Percentiles rank a stretch among this genome's conserved stretches.
Evolutionary conservation across 2,329 filamentous ascomycete genomes (phyloP).

Genomic region (Torrubiella hemipterigena): DNA sequence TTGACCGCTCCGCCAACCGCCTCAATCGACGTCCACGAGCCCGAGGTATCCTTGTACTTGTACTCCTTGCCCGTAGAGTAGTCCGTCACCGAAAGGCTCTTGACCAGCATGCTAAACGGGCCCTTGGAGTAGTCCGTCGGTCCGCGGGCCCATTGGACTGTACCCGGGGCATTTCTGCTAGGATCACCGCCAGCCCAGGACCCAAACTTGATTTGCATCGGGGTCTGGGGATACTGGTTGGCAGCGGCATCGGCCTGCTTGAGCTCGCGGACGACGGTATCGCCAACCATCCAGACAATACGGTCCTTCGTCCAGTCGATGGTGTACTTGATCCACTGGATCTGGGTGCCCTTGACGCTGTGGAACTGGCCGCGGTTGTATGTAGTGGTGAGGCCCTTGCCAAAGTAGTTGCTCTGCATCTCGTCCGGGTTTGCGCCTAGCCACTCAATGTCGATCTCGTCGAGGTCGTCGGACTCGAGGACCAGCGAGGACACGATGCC

Average conservation of each 20-base stretch:
- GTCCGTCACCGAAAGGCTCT: slow-evolving; percentile 66
- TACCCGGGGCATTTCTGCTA: slow-evolving; percentile 59
- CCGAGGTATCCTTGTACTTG: slow-evolving; percentile 65
- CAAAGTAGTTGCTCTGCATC: slow-evolving; percentile 97
- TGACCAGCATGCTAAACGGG: slow-evolving; percentile 78
- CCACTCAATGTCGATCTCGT: slow-evolving; percentile 98
- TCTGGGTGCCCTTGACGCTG: slow-evolving; percentile 54
- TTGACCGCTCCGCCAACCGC: slow-evolving; percentile 71
- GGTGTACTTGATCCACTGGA: slow-evolving; percentile 71
- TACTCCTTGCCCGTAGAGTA: slow-evolving; percentile 89
- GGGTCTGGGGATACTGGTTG: slow-evolving; percentile 83
- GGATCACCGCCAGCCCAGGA: slow-evolving; percentile 86
- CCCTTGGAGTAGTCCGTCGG: slow-evolving; percentile 72
- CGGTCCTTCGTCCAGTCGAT: slow-evolving; percentile 83
- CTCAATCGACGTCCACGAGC: slow-evolving; percentile 70
- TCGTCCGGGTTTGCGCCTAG: slow-evolving; percentile 63
- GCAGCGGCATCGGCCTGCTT: slow-evolving; percentile 54
- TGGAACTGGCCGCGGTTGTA: slow-evolving; percentile 85
- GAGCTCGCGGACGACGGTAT: slow-evolving; percentile 64
- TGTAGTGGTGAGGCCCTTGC: slow-evolving; percentile 74
- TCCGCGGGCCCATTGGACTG: slow-evolving; percentile 81
- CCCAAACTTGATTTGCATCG: slow-evolving; percentile 89
- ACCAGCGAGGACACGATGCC: slow-evolving; percentile 93
- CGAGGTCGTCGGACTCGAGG: slow-evolving; percentile 78
- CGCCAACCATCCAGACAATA: slow-evolving; percentile 79